Evolutionary conservation across 2,329 filamentous ascomycete genomes (phyloP).

Genomic region (Neophaeococcomyces aloes): DNA sequence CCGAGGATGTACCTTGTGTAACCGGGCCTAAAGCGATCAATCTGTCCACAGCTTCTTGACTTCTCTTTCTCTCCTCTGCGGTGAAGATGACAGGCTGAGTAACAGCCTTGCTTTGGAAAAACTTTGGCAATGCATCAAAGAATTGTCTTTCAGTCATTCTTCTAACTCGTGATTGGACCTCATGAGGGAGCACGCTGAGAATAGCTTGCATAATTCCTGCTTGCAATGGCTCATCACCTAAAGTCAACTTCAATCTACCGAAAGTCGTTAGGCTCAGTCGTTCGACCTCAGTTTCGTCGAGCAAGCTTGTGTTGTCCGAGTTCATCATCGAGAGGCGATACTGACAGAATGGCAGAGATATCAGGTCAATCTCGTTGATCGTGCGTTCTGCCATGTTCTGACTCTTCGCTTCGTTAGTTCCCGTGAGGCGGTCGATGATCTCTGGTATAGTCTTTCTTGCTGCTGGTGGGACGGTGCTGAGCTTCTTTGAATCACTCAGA

Average conservation of each 20-base stretch:
- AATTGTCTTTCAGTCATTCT: constrained; percentile 33
- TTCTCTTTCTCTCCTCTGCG: background rate
- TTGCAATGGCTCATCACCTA: background rate
- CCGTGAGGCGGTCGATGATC: background rate
- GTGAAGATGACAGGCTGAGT: constrained; percentile 1
- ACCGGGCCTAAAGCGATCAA: constrained; percentile 1
- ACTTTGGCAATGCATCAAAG: constrained; percentile 24
- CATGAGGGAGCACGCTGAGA: constrained; percentile 9
- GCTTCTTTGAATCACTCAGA: constrained; percentile 24
- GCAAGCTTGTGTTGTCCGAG: constrained; percentile 26
- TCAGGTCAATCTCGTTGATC: background rate
- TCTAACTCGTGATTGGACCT: constrained; percentile 27
- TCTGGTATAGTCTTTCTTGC: background rate
- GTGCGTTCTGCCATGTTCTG: background rate
- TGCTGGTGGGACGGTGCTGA: constrained; percentile 30
- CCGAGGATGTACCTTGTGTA: background rate
- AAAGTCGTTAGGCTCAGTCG: constrained; percentile 16
- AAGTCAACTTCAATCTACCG: background rate
- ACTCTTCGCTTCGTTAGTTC: background rate
- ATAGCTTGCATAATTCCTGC: constrained; percentile 4
- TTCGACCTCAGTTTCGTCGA: constrained; percentile 20
- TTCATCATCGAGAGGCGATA: constrained; percentile 29
- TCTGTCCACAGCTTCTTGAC: background rate
- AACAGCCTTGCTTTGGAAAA: constrained; percentile 2
- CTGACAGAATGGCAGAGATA: constrained; percentile 35